These are phyloP conservation scores for Cyclotella sp. DNA, from an alignment of 108 stramenopile genomes.

Conservation along the genomic window DNA sequence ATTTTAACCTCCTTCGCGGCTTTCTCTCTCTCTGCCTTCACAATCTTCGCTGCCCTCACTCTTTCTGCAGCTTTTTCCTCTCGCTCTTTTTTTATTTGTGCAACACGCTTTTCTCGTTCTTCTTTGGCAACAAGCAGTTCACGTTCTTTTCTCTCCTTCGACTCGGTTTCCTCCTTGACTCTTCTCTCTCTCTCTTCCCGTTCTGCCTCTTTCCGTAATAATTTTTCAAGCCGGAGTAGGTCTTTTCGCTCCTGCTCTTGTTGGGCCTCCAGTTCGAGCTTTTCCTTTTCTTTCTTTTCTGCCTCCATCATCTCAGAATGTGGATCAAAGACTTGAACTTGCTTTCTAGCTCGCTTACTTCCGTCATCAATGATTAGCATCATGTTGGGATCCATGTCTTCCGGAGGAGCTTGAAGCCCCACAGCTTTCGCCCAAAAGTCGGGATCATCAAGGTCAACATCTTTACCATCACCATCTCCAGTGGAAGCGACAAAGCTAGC, in stretches of 20 bases:
- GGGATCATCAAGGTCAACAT: constrained; percentile 94
- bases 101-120: constrained; percentile 27
- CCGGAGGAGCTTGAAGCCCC: constrained; percentile 78
- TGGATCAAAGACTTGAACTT: constrained; percentile 82
- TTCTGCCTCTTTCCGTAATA: constrained; percentile 56
- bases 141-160: constrained; percentile 34
- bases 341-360: constrained; percentile 77
- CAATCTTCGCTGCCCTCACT: constrained; percentile 25
- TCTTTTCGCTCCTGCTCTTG: constrained; percentile 84
- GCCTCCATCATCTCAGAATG: constrained; percentile 70
- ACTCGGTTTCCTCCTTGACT: background rate
- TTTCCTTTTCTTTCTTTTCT: constrained; percentile 72
- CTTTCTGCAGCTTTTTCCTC: constrained; percentile 21
- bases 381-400: constrained; percentile 65
- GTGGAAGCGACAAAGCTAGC: constrained; percentile 91
- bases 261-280: constrained; percentile 55
- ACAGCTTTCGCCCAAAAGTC: constrained; percentile 93
- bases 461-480: constrained; percentile 77
- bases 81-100: constrained; percentile 13
- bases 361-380: constrained; percentile 81
- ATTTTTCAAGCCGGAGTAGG: constrained; percentile 62
- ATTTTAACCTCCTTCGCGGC: constrained; percentile 51
- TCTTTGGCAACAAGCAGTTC: constrained; percentile 33
- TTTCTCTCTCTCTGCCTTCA: constrained; percentile 35
- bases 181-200: constrained; percentile 37